Base-by-base conservation (phyloP, 371 early-diverging fungal species). In the Encephalitozoon intestinalis region DNA sequence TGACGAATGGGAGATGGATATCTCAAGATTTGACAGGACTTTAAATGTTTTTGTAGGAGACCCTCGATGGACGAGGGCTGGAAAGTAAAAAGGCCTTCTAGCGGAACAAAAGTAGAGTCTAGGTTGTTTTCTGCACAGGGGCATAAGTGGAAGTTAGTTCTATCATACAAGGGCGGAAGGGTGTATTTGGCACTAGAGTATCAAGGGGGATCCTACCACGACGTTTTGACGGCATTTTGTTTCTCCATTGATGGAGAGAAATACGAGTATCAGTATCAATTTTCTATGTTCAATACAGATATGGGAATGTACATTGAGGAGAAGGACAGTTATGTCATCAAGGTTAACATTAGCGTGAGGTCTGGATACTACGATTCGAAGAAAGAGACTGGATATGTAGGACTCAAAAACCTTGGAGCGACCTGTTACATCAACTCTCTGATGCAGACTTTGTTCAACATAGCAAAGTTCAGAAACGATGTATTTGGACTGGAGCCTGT, bases 401-500 rank as follows among this genome's bases (percentile, higher is more conserved):
- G 97, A 0, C 84, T 98, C 70, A 89, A 89, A 67, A 97, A 97
- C 84, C 94, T 96, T 82, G 99, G 97, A 9, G 97, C 97, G 0
- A 97, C 99, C 0, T 96, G 99, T 87, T 98, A 98, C 83, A 92
- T 96, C 91, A 97, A 96, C 87, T 93, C 96, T 50, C 87, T 97
- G 12, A 88, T 97, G 37, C 99, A 98, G 84, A 92, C 94, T 2
- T 88, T 97, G 12, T 96, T 90, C 83, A 92, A 92, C 78, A 95
- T 96, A 25, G 92, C 90, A 76, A 88, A 89, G 81, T 96, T 98
- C 85, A 89, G 94, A 70, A 91, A 91, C 73, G 87, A 84, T 28
- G 64, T 80, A 8, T 75, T 54, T 58, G 26, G 34, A 9, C 70
- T 63, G 9, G 52, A 73, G 18, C 70, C 67, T n/a, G 52, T 46